A percentile compares a stretch with the other conserved stretches of the same genome.
Evolutionary conservation across 257 asterid species (phyloP).

Genomic region (Parsonsia alboflavescens): DNA sequence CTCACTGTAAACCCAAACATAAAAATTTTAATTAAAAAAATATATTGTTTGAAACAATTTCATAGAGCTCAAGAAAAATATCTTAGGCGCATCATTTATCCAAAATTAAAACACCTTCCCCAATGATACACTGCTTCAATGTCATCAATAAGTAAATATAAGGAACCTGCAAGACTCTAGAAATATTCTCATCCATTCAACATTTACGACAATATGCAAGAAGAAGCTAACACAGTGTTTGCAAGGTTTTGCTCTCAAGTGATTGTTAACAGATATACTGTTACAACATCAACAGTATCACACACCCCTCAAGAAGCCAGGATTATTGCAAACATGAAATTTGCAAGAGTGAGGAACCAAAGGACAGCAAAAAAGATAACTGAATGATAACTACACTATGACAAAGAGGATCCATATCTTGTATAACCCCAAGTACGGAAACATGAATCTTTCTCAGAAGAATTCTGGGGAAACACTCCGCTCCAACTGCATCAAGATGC

Average conservation of each 20-base stretch:
- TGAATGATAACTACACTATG: not conserved
- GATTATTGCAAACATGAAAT: not conserved
- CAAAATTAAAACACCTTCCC: not conserved
- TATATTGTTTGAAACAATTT: not conserved
- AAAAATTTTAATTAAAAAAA: not conserved
- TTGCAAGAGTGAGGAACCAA: not conserved
- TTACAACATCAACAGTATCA: not conserved
- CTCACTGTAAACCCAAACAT: conserved; percentile 49
- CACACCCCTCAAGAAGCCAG: not conserved
- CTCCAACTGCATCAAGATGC: not conserved
- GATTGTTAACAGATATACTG: not conserved
- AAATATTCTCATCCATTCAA: not conserved
- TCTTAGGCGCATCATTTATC: not conserved
- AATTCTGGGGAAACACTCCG: not conserved
- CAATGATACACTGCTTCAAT: not conserved
- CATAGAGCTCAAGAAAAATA: not conserved
- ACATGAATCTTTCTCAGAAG: not conserved
- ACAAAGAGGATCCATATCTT: not conserved
- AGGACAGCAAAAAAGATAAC: not conserved
- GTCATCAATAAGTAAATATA: not conserved
- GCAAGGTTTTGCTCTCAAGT: not conserved
- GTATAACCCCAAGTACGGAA: not conserved
- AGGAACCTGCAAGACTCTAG: not conserved
- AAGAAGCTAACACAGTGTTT: not conserved
- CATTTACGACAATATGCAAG: not conserved